A percentile compares a stretch with the other conserved stretches of the same genome.
Evolutionary conservation across 2,329 filamentous ascomycete species (phyloP).

Genomic region (Triangularia setosa): DNA sequence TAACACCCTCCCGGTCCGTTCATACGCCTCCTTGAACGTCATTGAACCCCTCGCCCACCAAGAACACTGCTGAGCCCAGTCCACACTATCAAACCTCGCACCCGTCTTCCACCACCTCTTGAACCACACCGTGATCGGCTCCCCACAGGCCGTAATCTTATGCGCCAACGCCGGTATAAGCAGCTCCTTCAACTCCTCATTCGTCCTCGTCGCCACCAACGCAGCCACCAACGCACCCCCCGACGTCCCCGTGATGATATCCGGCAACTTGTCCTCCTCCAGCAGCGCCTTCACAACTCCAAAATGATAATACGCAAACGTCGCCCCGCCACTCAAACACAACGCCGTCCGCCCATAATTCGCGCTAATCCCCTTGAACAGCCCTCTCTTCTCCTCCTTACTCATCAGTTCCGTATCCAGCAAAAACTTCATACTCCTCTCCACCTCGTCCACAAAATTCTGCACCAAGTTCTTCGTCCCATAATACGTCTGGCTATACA

Average conservation of each 20-base stretch:
- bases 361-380: slow-evolving; percentile 85
- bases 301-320: slow-evolving; percentile 96
- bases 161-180: slow-evolving; percentile 82
- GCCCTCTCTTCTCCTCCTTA: slow-evolving; percentile 67
- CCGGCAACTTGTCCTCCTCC: slow-evolving; percentile 79
- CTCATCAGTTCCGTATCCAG: slow-evolving; percentile 63
- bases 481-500: slow-evolving; percentile 98
- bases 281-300: slow-evolving; percentile 86
- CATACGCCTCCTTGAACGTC: slow-evolving; percentile 92
- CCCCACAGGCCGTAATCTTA: slow-evolving; percentile 80
- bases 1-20: slow-evolving; percentile 86
- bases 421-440: slow-evolving; percentile 63
- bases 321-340: slow-evolving; percentile 88
- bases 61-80: slow-evolving; percentile 79
- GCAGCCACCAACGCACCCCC: slow-evolving; percentile 88
- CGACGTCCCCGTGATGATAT: slow-evolving; percentile 95
- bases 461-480: slow-evolving; percentile 96
- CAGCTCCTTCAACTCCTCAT: slow-evolving; percentile 82
- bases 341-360: slow-evolving; percentile 92
- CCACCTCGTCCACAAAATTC: slow-evolving; percentile 81
- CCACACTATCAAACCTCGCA: slow-evolving; percentile 86
- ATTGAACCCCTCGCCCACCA: slow-evolving; percentile 92
- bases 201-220: slow-evolving; percentile 81
- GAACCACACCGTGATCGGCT: slow-evolving; percentile 71
- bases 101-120: slow-evolving; percentile 88